phyloP scores from a whole-genome alignment of 2,329 filamentous ascomycete species.

The Verticillium longisporum region DNA sequence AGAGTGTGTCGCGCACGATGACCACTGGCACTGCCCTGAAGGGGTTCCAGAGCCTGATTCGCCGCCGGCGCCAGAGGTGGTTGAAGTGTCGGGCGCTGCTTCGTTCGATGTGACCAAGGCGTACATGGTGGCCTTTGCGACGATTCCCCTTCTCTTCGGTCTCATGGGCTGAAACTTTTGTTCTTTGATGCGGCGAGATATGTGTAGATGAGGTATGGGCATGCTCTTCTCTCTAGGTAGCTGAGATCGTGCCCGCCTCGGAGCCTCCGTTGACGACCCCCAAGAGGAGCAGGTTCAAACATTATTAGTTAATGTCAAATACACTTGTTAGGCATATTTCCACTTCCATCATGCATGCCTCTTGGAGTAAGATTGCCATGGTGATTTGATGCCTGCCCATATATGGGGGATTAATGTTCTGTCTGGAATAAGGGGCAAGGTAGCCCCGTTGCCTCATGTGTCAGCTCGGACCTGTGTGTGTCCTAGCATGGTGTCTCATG shows the following conservation, averaged over 20 bases:
- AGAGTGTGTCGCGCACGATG: neutral
- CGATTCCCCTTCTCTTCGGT: neutral
- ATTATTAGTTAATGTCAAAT: neutral
- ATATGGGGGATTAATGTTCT: no score
- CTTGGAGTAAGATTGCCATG: no score
- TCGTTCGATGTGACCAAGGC: neutral
- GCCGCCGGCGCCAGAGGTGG: neutral
- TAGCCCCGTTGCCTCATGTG: neutral
- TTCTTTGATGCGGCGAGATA: neutral
- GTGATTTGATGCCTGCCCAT: no score
- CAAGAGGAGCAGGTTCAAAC: neutral
- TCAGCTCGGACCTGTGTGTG: neutral
- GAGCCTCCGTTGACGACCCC: neutral
- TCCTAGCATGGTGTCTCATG: neutral
- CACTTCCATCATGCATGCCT: no score
- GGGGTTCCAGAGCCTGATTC: slow-evolving; percentile 4
- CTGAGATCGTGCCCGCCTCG: neutral
- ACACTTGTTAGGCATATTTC: neutral
- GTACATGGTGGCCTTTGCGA: neutral
- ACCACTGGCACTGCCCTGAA: slow-evolving; percentile 8
- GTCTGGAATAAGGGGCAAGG: no score
- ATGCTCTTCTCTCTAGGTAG: neutral
- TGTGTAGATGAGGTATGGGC: neutral
- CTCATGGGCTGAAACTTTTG: neutral
- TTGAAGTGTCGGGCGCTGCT: neutral